phyloP scores from a whole-genome alignment of 345 rosid species.

The Excoecaria cochinchinensis region DNA sequence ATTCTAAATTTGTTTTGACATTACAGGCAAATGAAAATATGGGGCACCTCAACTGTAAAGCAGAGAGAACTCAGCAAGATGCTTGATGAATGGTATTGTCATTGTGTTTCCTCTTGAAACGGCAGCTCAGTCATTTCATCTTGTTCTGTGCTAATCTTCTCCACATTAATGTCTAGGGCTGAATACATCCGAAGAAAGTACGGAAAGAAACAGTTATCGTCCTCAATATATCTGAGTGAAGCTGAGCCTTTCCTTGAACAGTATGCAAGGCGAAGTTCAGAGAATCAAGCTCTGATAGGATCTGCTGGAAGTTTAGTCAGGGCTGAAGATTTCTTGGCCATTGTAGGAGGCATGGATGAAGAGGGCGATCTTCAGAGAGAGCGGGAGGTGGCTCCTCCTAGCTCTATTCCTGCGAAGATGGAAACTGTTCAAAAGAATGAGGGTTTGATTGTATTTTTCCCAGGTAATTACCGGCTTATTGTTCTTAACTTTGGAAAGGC shows the following conservation, averaged over 20 bases:
- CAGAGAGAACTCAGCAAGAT: conserved; percentile 78
- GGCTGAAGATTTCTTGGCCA: conserved; percentile 79
- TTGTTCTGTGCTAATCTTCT: not conserved
- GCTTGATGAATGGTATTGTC: conserved; percentile 91
- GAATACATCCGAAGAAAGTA: conserved; percentile 61
- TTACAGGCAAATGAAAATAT: conserved; percentile 81
- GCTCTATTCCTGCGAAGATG: conserved; percentile 44
- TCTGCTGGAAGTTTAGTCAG: conserved; percentile 81
- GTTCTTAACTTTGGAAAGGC: not conserved
- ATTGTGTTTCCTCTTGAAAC: conserved; percentile 20
- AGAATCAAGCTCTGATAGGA: conserved; percentile 79
- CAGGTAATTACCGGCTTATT: conserved; percentile 51
- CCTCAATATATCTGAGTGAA: conserved; percentile 75
- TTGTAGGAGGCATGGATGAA: conserved; percentile 73
- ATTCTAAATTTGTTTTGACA: not conserved
- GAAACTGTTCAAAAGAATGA: conserved; percentile 60
- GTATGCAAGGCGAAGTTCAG: conserved; percentile 67
- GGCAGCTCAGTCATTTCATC: not conserved
- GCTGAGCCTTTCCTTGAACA: conserved; percentile 94
- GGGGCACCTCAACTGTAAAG: conserved; percentile 85
- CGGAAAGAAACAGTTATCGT: conserved; percentile 67
- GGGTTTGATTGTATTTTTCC: conserved; percentile 91
- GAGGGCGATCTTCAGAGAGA: conserved; percentile 82
- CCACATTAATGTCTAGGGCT: conserved; percentile 54
- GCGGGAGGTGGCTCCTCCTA: conserved; percentile 43